Conservation (phyloP, 805 yeast species). For the Yarrowia sp. region DNA sequence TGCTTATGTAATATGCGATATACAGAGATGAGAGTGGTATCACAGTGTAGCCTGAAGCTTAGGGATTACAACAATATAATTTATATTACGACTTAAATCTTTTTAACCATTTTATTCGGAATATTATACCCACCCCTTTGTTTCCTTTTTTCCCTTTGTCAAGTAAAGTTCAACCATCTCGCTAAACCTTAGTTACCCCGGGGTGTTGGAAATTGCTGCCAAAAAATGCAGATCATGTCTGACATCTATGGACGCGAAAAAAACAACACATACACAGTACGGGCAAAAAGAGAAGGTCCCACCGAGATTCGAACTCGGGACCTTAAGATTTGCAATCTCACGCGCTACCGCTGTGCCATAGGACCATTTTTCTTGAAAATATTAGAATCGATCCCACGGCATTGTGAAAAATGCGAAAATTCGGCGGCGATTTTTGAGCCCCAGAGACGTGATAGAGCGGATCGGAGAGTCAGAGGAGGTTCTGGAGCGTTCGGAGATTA, state of each 20-base stretch:
- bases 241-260: neutral
- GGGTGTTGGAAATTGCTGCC: neutral
- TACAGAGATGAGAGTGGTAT: neutral
- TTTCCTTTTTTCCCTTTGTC: too few relatives aligned
- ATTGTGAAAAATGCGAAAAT: neutral
- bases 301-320: slow-evolving; percentile 39
- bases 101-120: too few relatives aligned
- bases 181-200: neutral
- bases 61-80: too few relatives aligned
- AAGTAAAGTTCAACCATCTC: neutral
- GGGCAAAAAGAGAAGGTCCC: slow-evolving; percentile 27
- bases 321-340: slow-evolving; percentile 39
- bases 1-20: neutral
- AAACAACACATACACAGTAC: neutral
- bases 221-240: slow-evolving; percentile 8
- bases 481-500: neutral
- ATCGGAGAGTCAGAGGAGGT: neutral
- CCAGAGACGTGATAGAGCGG: slow-evolving; percentile 5
- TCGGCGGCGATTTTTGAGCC: neutral
- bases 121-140: too few relatives aligned
- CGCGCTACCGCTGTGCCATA: slow-evolving; percentile 39
- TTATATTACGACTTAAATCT: too few relatives aligned
- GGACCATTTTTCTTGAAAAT: slow-evolving; percentile 17
- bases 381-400: neutral
- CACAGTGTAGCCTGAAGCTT: too few relatives aligned